Conservation (phyloP, 306 rosid genomes). For the Arachis hypogaea region DNA sequence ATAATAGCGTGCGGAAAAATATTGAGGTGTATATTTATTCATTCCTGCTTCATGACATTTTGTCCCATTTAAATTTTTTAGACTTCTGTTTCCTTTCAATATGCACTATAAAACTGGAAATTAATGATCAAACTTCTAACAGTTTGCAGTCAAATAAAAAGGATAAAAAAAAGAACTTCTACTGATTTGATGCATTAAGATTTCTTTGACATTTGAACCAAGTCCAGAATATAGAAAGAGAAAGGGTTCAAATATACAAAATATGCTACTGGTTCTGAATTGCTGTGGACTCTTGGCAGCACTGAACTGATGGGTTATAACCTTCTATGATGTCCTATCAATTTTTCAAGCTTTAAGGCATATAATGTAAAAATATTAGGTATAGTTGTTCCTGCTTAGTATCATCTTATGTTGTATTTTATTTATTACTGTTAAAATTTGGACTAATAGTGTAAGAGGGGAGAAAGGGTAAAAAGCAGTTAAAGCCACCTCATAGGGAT, state of each 20-base stretch:
- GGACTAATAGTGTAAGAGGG: neutral
- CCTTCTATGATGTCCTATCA: neutral
- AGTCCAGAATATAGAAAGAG: neutral
- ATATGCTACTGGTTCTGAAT: constrained; percentile 2
- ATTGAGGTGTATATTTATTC: constrained; percentile 58
- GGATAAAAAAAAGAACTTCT: neutral
- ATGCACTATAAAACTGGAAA: constrained; percentile 8
- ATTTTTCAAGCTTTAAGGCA: neutral
- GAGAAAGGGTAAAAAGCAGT: neutral
- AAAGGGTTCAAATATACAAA: constrained; percentile 4
- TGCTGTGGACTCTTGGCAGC: neutral
- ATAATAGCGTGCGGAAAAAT: constrained; percentile 64
- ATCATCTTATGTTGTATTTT: neutral
- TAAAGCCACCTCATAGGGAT: neutral
- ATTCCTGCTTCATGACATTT: constrained; percentile 6
- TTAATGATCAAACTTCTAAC: constrained; percentile 6
- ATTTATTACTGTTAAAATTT: neutral
- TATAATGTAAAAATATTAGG: constrained; percentile 8
- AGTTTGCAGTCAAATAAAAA: neutral
- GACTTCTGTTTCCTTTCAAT: constrained; percentile 19
- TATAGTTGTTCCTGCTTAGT: neutral
- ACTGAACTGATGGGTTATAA: neutral
- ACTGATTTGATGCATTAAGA: constrained; percentile 4
- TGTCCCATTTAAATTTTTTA: constrained; percentile 15
- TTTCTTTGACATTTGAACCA: constrained; percentile 1